phyloP scores from a whole-genome alignment of 352 stramenopile genomes.

The Albugo laibachii region DNA sequence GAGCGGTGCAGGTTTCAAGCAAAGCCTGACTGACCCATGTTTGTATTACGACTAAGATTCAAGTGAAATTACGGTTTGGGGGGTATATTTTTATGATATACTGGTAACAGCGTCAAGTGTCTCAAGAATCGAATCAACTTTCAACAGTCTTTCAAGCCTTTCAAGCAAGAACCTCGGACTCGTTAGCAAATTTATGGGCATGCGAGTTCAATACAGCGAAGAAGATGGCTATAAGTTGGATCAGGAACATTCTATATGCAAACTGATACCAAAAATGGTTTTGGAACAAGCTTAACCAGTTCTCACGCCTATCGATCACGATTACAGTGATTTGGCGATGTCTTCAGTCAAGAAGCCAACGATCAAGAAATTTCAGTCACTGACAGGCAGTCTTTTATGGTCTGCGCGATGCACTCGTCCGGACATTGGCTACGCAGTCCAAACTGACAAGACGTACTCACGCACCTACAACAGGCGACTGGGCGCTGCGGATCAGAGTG shows the following conservation, averaged over 20 bases:
- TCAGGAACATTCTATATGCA: constrained; percentile 8
- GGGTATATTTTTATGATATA: constrained; percentile 15
- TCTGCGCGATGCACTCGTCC: constrained; percentile 10
- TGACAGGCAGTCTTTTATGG: constrained; percentile 17
- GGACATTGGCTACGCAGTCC: constrained; percentile 11
- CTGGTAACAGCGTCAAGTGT: constrained; percentile 6
- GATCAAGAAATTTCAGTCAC: constrained; percentile 12
- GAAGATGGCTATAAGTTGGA: constrained; percentile 4
- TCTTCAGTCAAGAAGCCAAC: constrained; percentile 2
- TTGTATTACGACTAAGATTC: constrained; percentile 8
- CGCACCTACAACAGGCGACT: constrained; percentile 3
- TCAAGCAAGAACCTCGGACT: constrained; percentile 13
- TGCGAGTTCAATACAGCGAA: constrained; percentile 6
- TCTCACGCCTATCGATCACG: constrained; percentile 5
- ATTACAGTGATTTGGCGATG: neutral
- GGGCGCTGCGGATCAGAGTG: constrained; percentile 8
- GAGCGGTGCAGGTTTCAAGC: constrained; percentile 5
- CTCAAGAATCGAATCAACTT: constrained; percentile 2
- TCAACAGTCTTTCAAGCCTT: constrained; percentile 2
- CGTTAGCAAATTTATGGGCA: constrained; percentile 12
- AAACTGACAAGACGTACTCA: constrained; percentile 6
- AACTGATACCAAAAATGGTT: constrained; percentile 8
- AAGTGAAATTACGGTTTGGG: constrained; percentile 1
- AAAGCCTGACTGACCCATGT: constrained; percentile 13
- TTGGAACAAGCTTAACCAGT: constrained; percentile 6